These are phyloP conservation scores for Boletus pseudopeckii DNA, from an alignment of 768 basidiomycete species.

Conservation along the genomic window DNA sequence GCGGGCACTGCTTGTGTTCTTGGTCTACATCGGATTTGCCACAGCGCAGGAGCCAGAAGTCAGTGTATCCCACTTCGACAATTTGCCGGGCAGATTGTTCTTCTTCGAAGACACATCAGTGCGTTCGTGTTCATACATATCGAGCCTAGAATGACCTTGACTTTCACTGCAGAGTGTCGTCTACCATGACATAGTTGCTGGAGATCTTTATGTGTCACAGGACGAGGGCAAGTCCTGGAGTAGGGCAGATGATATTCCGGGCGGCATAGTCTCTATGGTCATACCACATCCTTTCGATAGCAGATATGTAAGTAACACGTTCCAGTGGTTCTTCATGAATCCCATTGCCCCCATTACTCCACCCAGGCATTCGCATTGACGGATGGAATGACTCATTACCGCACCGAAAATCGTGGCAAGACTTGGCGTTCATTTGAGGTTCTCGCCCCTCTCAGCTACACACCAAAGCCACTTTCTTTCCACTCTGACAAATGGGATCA, in stretches of 20 bases:
- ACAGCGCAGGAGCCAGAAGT: slow-evolving; percentile 47
- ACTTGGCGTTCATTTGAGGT: slow-evolving; percentile 83
- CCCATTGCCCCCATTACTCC: not conserved
- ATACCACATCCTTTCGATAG: slow-evolving; percentile 87
- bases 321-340: not conserved
- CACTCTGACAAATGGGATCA: slow-evolving; percentile 79
- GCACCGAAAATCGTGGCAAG: slow-evolving; percentile 82
- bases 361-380: slow-evolving; percentile 85
- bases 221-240: slow-evolving; percentile 84
- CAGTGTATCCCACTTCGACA: slow-evolving; percentile 54
- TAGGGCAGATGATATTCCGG: slow-evolving; percentile 45
- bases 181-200: slow-evolving; percentile 71
- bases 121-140: slow-evolving; percentile 30
- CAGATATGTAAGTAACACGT: slow-evolving; percentile 49
- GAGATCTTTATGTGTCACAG: slow-evolving; percentile 71
- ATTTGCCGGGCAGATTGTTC: slow-evolving; percentile 72
- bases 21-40: slow-evolving; percentile 19
- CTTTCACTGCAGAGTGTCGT: slow-evolving; percentile 51
- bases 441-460: slow-evolving; percentile 44
- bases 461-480: slow-evolving; percentile 74
- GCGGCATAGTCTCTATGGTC: slow-evolving; percentile 63
- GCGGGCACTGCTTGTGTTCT: slow-evolving; percentile 24
- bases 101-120: slow-evolving; percentile 95
- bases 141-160: not conserved
- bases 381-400: slow-evolving; percentile 71